phyloP scores from a whole-genome alignment of 805 yeast species.

The Nadsonia fulvescens region DNA sequence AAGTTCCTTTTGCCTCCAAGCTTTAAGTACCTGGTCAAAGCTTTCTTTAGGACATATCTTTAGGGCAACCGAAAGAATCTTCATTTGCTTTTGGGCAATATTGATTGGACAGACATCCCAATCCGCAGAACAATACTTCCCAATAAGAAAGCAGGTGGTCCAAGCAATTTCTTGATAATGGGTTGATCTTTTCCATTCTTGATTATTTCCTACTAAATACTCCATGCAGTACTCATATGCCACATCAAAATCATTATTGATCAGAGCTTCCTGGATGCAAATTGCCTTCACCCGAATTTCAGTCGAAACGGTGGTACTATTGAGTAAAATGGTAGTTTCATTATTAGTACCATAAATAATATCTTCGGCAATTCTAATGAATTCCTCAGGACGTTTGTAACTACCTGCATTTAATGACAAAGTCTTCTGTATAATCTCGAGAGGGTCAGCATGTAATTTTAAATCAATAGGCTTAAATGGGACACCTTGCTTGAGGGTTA shows the following conservation, averaged over 20 bases:
- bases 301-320: conserved; percentile 2
- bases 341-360: conserved; percentile 7
- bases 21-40: conserved; percentile 35
- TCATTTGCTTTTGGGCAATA: conserved; percentile 31
- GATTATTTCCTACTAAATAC: conserved; percentile 8
- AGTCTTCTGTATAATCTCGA: conserved; percentile 14
- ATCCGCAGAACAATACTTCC: conserved; percentile 33
- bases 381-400: conserved; percentile 14
- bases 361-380: conserved; percentile 9
- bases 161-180: conserved; percentile 27
- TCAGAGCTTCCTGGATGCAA: conserved; percentile 52
- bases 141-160: conserved; percentile 61
- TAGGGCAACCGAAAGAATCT: conserved; percentile 34
- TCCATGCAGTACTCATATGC: conserved; percentile 27
- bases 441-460: conserved; percentile 11
- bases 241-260: conserved; percentile 39
- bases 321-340: conserved; percentile 1
- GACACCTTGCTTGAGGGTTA: conserved; percentile 14
- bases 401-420: conserved; percentile 17
- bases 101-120: conserved; percentile 25
- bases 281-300: conserved; percentile 14
- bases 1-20: conserved; percentile 28
- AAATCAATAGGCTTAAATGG: conserved; percentile 15
- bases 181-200: conserved; percentile 3
- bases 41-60: conserved; percentile 36